phyloP scores from a whole-genome alignment of 2,329 filamentous ascomycete species.

The Microsporum canis region DNA sequence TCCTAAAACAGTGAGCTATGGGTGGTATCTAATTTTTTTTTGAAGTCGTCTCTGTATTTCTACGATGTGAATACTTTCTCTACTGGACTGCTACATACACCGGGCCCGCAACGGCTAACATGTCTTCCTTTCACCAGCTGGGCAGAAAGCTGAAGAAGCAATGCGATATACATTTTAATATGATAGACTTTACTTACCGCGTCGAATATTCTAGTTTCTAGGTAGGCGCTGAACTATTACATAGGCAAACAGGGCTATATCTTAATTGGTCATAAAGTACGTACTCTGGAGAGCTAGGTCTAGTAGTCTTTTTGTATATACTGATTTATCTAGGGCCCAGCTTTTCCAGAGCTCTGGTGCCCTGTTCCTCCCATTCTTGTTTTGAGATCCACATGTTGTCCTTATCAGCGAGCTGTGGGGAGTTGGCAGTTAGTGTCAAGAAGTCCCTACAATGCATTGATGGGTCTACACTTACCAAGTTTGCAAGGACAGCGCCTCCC shows the following conservation, averaged over 20 bases:
- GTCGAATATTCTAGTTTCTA: not conserved
- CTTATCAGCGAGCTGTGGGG: conserved; percentile 75
- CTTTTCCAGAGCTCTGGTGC: conserved; percentile 74
- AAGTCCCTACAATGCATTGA: conserved; percentile 13
- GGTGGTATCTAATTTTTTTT: not conserved
- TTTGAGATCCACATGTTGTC: conserved; percentile 98
- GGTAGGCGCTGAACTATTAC: not conserved
- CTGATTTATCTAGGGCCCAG: conserved; percentile 64
- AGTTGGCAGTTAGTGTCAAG: not conserved
- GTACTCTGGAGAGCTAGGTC: not conserved
- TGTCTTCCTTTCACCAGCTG: not conserved
- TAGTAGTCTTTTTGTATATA: not conserved
- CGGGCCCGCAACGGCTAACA: not conserved
- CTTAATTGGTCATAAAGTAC: not conserved
- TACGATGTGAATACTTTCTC: not conserved
- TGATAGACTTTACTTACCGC: not conserved
- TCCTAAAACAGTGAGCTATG: not conserved
- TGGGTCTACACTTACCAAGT: conserved; percentile 51
- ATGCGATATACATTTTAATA: not conserved
- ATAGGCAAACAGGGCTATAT: not conserved
- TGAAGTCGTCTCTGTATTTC: not conserved
- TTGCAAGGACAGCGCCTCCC: conserved; percentile 88
- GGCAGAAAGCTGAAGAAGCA: not conserved
- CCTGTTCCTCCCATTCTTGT: conserved; percentile 93
- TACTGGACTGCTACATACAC: not conserved